Conservation (phyloP, 2,329 filamentous ascomycete species). For the Tympanopsis confertula region DNA sequence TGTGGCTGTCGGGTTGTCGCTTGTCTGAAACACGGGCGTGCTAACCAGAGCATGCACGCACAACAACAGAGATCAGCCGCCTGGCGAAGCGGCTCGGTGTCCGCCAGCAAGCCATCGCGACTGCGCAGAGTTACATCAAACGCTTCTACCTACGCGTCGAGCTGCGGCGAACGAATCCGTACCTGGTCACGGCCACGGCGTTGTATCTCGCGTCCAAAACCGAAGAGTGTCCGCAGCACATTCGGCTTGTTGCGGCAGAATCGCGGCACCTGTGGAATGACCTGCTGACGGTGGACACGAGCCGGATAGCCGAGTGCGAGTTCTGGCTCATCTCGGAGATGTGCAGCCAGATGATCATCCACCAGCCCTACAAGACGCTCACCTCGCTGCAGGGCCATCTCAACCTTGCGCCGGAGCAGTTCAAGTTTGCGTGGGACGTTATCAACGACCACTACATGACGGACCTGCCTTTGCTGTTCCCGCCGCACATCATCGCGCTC, state of each 20-base stretch:
- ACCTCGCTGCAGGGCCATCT: constrained; percentile 60
- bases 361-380: constrained; percentile 81
- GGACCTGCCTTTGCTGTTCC: constrained; percentile 73
- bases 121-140: constrained; percentile 87
- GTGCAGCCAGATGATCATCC: constrained; percentile 77
- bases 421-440: constrained; percentile 65
- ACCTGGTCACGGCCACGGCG: constrained; percentile 82
- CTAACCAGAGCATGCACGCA: neutral
- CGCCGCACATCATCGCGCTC: constrained; percentile 80
- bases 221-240: constrained; percentile 94
- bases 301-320: constrained; percentile 84
- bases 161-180: constrained; percentile 84
- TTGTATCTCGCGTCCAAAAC: constrained; percentile 95
- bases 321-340: constrained; percentile 87
- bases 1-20: constrained; percentile 4
- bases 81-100: constrained; percentile 74
- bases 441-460: constrained; percentile 91
- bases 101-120: constrained; percentile 85
- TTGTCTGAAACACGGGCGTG: neutral
- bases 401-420: constrained; percentile 65
- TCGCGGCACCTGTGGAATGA: constrained; percentile 78
- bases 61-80: constrained; percentile 57
- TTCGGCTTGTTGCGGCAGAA: constrained; percentile 78
- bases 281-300: constrained; percentile 63
- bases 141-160: constrained; percentile 87